Evolutionary conservation across 768 basidiomycete species (phyloP).

Genomic region (Lactarius sanguifluus): DNA sequence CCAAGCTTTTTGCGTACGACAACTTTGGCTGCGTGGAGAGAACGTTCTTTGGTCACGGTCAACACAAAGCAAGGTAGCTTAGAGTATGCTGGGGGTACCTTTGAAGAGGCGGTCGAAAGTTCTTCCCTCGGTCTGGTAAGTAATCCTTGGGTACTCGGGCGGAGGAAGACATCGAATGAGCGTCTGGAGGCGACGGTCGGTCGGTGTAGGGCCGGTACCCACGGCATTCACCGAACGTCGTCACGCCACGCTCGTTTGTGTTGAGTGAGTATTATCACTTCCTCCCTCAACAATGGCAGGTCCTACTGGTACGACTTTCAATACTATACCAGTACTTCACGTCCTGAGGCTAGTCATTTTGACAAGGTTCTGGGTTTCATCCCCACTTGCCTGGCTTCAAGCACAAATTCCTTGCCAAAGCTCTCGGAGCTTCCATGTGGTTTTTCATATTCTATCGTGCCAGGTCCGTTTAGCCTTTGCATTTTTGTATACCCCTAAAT

Average conservation of each 20-base stretch:
- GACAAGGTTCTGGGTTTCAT: slow-evolving; percentile 73
- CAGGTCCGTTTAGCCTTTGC: slow-evolving; percentile 53
- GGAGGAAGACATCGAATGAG: neutral
- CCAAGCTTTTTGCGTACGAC: slow-evolving; percentile 63
- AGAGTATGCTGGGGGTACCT: slow-evolving; percentile 35
- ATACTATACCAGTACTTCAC: neutral
- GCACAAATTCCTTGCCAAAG: slow-evolving; percentile 79
- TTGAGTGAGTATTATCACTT: neutral
- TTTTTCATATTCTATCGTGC: slow-evolving; percentile 98
- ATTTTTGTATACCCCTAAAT: slow-evolving; percentile 1
- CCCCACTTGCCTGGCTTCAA: slow-evolving; percentile 80
- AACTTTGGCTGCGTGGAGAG: slow-evolving; percentile 55
- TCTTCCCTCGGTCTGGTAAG: slow-evolving; percentile 30
- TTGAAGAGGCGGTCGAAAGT: slow-evolving; percentile 56
- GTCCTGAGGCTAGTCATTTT: slow-evolving; percentile 6
- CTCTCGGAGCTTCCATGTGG: slow-evolving; percentile 93
- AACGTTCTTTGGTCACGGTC: slow-evolving; percentile 47
- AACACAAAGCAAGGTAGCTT: slow-evolving; percentile 19
- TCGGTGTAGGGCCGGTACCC: slow-evolving; percentile 1
- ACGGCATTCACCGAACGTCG: slow-evolving; percentile 18
- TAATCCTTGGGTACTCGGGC: slow-evolving; percentile 19
- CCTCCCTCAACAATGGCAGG: slow-evolving; percentile 22
- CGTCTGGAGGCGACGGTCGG: neutral
- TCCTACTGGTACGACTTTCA: slow-evolving; percentile 20
- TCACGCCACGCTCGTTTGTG: too few species aligned